A percentile compares a stretch with the other conserved stretches of the same genome.
phyloP scores from a whole-genome alignment of 1,139 yeast genomes.

The Lodderomyces theae region DNA sequence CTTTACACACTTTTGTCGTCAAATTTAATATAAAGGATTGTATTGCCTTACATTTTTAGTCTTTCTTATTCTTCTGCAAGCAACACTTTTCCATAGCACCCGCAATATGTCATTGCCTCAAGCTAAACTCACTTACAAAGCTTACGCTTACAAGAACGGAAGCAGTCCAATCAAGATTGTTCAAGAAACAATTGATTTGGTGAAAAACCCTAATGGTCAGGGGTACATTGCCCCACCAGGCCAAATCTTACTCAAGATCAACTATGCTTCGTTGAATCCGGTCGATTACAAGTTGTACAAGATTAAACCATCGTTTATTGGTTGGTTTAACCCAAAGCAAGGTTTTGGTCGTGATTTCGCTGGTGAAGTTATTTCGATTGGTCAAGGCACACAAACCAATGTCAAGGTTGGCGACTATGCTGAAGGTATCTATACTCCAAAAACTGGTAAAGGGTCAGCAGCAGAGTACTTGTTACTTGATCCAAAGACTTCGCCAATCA shows the following conservation, averaged over 20 bases:
- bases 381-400: constrained; percentile 25
- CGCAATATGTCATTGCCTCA: constrained; percentile 1
- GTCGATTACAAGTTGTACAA: constrained; percentile 56
- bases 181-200: constrained; percentile 16
- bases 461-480: constrained; percentile 42
- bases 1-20: too few species aligned
- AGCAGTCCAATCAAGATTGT: constrained; percentile 15
- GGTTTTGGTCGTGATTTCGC: constrained; percentile 71
- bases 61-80: too few species aligned
- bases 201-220: constrained; percentile 22
- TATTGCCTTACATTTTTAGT: too few species aligned
- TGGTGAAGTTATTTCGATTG: constrained; percentile 62
- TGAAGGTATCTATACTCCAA: constrained; percentile 51
- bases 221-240: constrained; percentile 37
- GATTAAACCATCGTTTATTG: constrained; percentile 14
- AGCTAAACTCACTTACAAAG: constrained; percentile 9
- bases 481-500: constrained; percentile 36
- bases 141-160: constrained; percentile 18
- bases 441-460: constrained; percentile 51
- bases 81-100: too few species aligned
- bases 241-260: constrained; percentile 56
- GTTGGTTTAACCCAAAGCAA: constrained; percentile 6
- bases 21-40: too few species aligned
- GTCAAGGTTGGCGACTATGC: constrained; percentile 63
- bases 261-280: constrained; percentile 64